Conservation (phyloP, 441 rosid genomes). For the Gossypium gossypioides region DNA sequence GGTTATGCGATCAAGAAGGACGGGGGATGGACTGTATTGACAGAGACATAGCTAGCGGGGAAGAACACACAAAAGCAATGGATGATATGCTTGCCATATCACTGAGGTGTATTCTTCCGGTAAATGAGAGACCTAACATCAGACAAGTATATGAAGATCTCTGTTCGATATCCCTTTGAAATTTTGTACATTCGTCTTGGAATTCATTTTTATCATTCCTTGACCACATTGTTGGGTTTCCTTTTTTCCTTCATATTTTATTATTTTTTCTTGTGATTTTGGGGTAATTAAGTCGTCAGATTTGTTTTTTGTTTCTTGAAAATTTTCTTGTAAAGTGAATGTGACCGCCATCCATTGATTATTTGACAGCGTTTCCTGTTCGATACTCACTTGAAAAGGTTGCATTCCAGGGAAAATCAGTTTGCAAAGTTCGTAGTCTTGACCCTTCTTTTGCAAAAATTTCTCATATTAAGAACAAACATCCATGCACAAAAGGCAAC, state of each 20-base stretch:
- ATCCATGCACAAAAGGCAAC: neutral
- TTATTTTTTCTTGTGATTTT: slow-evolving; percentile 25
- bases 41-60: slow-evolving; percentile 75
- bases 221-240: slow-evolving; percentile 30
- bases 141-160: slow-evolving; percentile 70
- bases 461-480: neutral
- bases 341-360: slow-evolving; percentile 46
- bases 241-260: neutral
- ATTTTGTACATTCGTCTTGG: slow-evolving; percentile 72
- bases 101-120: slow-evolving; percentile 73
- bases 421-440: neutral
- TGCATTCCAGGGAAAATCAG: neutral
- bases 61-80: slow-evolving; percentile 76
- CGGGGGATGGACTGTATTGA: slow-evolving; percentile 86
- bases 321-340: slow-evolving; percentile 48
- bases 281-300: neutral
- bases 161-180: slow-evolving; percentile 55
- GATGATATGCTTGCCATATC: slow-evolving; percentile 74
- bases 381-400: slow-evolving; percentile 26
- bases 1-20: slow-evolving; percentile 75
- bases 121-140: slow-evolving; percentile 84
- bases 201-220: slow-evolving; percentile 42
- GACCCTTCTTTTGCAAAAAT: neutral
- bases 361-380: slow-evolving; percentile 41
- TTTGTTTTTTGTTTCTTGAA: slow-evolving; percentile 7